Evolutionary conservation across 768 basidiomycete genomes (phyloP), one percentile per base, ranked within the genome.

Genomic region (Boletus sp.): DNA sequence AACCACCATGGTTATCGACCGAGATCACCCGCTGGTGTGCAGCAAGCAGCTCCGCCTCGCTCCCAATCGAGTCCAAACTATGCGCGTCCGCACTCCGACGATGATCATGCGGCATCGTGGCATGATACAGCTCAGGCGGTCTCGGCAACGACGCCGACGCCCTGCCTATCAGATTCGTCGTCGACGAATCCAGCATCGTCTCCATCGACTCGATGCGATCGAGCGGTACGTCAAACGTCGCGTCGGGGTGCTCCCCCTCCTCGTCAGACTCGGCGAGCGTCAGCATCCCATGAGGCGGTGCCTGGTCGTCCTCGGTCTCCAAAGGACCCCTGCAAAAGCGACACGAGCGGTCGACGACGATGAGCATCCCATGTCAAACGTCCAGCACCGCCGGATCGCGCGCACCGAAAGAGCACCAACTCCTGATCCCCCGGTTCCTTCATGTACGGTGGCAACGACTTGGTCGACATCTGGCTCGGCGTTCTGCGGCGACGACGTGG

Each of bases 381-480:
- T 32, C 35, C 41, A 39, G 33, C 47, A 8, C 20, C 6, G 24
- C 6, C 18, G 14, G n/a, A 33, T 24, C 12, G 9, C 11, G 52
- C 76, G 60, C 57, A 82, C 80, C 79, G 69, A 44, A 72, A 76
- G 50, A 93, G 83, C 6, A 93, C 91, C 30, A 93, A 77, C 68
- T 93, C 91, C 39, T 86, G 78, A 47, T 91, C 91, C 15, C 90
- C 90, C 0, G 91, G 89, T 58, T 93, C 90, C 71, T 91, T 91
- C 75, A 83, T 89, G 63, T 93, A 93, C 30, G 79, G 82, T 6
- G 91, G 91, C 32, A 93, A 69, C 6, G 87, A 90, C 30, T 80
- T 83, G 8, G 89, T 90, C 6, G 89, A 90, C 50, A 92, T 84
- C 68, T 91, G 89, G 45, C 89, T 91, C 4, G 91, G 87, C 5